phyloP scores from a whole-genome alignment of 768 basidiomycete genomes.

The Russula foetens region DNA sequence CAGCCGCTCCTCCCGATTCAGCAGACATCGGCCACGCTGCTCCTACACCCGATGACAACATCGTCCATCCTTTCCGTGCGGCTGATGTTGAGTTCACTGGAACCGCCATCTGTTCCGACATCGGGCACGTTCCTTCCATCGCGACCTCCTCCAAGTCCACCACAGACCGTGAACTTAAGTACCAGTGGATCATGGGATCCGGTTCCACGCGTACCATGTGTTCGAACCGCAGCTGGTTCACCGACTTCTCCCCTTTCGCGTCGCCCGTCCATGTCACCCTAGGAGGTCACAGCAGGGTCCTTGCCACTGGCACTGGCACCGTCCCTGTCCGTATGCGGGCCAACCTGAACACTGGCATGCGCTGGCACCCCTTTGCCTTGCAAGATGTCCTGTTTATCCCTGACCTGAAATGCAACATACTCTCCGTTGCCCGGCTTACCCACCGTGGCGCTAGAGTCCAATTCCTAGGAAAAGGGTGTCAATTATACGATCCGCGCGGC shows the following conservation, averaged over 20 bases:
- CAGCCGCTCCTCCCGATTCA: no score
- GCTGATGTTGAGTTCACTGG: no score
- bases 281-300: not conserved
- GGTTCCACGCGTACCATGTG: not conserved
- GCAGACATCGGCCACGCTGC: no score
- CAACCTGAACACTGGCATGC: no score
- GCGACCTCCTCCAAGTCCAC: no score
- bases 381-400: not conserved
- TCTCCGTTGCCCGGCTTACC: not conserved
- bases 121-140: no score
- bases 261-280: not conserved
- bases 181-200: not conserved
- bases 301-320: not conserved
- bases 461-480: not conserved
- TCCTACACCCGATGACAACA: no score
- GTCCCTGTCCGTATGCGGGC: not conserved
- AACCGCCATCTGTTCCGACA: no score
- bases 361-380: not conserved
- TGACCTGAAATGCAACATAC: not conserved
- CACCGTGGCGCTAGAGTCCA: not conserved
- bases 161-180: not conserved
- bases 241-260: not conserved
- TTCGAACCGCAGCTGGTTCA: not conserved
- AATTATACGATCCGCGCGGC: no score
- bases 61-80: no score